Conservation (phyloP, 2,329 filamentous ascomycete genomes). For the Neophaeococcomyces mojaviensis region DNA sequence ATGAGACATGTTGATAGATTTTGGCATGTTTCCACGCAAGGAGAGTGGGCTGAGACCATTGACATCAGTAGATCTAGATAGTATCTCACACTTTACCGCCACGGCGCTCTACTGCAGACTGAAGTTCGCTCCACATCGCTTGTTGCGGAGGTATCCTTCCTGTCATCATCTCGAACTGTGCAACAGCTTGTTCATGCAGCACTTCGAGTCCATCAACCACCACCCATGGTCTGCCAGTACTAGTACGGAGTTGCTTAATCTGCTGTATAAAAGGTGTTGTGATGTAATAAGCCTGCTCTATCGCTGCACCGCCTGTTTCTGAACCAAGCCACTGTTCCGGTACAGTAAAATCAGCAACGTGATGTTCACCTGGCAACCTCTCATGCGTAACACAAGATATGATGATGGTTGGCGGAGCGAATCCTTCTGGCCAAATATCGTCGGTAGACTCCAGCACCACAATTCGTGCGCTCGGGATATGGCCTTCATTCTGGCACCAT, state of each 20-base stretch:
- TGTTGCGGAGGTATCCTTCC: conserved; percentile 62
- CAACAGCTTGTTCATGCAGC: conserved; percentile 70
- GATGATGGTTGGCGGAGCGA: conserved; percentile 62
- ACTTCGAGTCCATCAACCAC: conserved; percentile 69
- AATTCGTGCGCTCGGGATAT: conserved; percentile 31
- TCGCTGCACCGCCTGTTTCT: conserved; percentile 65
- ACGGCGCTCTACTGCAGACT: conserved; percentile 6
- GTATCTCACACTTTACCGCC: not conserved
- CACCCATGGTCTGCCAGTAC: conserved; percentile 54
- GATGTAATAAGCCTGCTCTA: conserved; percentile 65
- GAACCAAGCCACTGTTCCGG: conserved; percentile 64
- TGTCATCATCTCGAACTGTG: conserved; percentile 75
- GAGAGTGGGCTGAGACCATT: not conserved
- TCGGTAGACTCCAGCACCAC: conserved; percentile 50
- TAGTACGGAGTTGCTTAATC: conserved; percentile 52
- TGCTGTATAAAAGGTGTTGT: conserved; percentile 65
- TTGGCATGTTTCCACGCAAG: not conserved
- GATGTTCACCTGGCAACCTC: conserved; percentile 49
- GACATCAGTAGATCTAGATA: no score
- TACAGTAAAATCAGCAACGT: conserved; percentile 62
- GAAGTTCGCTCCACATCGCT: conserved; percentile 61
- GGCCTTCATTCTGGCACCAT: conserved; percentile 40
- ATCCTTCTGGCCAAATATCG: conserved; percentile 58
- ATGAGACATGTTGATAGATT: not conserved
- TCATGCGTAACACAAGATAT: conserved; percentile 67